Evolutionary conservation across 1,139 yeast genomes (phyloP).

Genomic region (Groenewaldozyma sp.): DNA sequence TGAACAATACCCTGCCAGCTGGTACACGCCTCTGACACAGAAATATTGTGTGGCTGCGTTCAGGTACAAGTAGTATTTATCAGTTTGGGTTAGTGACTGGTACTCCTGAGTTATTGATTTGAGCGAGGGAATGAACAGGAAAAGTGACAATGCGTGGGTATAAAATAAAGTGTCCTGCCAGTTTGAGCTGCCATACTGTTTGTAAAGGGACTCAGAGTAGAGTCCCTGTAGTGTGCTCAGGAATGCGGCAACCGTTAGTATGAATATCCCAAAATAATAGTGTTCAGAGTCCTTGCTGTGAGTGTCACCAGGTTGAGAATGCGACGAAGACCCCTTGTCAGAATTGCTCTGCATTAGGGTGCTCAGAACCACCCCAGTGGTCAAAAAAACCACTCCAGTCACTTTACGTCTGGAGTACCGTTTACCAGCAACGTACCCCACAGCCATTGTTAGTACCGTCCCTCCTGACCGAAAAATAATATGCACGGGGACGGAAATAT

Average conservation of each 20-base stretch:
- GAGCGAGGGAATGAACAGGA: conserved; percentile 39
- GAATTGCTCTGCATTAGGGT: conserved; percentile 26
- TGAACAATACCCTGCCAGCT: conserved; percentile 45
- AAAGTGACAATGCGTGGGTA: conserved; percentile 48
- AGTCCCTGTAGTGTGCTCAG: conserved; percentile 48
- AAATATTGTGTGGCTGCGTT: conserved; percentile 55
- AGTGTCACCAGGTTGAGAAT: not conserved
- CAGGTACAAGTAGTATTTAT: conserved; percentile 23
- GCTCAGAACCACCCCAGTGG: conserved; percentile 50
- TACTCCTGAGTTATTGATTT: conserved; percentile 13
- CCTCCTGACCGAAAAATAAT: conserved; percentile 61
- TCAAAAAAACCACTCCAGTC: conserved; percentile 42
- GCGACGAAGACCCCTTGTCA: not conserved
- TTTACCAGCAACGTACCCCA: conserved; percentile 44
- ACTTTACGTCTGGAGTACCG: conserved; percentile 41
- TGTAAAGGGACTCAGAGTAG: conserved; percentile 43
- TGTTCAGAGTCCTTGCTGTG: not conserved
- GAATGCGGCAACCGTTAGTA: conserved; percentile 41
- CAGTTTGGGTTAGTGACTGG: conserved; percentile 5
- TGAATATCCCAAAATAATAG: conserved; percentile 34
- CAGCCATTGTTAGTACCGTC: conserved; percentile 50
- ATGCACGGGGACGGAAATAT: conserved; percentile 58
- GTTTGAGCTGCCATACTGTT: conserved; percentile 40
- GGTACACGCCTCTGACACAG: conserved; percentile 62
- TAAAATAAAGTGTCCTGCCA: conserved; percentile 63